These are phyloP conservation scores for Penicilliopsis zonata DNA, from an alignment of 495 filamentous ascomycete species.

Conservation along the genomic window DNA sequence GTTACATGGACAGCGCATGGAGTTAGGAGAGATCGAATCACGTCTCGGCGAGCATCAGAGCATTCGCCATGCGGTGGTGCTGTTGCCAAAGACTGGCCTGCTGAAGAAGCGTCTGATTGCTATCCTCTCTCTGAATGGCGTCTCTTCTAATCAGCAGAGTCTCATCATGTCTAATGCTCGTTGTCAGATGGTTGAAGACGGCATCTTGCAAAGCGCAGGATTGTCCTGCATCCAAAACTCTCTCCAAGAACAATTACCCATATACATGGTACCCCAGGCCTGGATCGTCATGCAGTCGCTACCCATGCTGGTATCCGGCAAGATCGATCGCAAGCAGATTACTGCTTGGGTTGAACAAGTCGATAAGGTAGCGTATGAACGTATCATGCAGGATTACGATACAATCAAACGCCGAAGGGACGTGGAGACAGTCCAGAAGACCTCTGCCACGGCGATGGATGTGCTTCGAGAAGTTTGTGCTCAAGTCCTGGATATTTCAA, in stretches of 20 bases:
- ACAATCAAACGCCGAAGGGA: constrained; percentile 15
- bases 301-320: constrained; percentile 37
- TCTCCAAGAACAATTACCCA: constrained; percentile 24
- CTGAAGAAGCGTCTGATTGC: constrained; percentile 30
- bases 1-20: constrained; percentile 55
- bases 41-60: constrained; percentile 19
- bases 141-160: constrained; percentile 15
- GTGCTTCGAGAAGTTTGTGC: constrained; percentile 29
- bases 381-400: constrained; percentile 28
- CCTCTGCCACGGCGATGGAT: constrained; percentile 12
- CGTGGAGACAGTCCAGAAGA: constrained; percentile 11
- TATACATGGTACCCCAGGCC: constrained; percentile 37
- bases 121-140: constrained; percentile 26
- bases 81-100: constrained; percentile 28
- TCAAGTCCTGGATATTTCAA: constrained; percentile 36
- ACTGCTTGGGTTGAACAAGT: constrained; percentile 31
- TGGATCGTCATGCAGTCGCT: constrained; percentile 31
- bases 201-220: constrained; percentile 11
- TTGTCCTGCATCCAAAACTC: constrained; percentile 25
- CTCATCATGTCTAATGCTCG: constrained; percentile 17
- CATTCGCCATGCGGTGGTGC: constrained; percentile 35
- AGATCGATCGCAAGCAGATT: constrained; percentile 36
- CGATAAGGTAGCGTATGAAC: constrained; percentile 21
- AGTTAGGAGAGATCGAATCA: constrained; percentile 41
- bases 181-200: constrained; percentile 24